Conservation (phyloP, 306 rosid species). For the Luffa aegyptiaca region DNA sequence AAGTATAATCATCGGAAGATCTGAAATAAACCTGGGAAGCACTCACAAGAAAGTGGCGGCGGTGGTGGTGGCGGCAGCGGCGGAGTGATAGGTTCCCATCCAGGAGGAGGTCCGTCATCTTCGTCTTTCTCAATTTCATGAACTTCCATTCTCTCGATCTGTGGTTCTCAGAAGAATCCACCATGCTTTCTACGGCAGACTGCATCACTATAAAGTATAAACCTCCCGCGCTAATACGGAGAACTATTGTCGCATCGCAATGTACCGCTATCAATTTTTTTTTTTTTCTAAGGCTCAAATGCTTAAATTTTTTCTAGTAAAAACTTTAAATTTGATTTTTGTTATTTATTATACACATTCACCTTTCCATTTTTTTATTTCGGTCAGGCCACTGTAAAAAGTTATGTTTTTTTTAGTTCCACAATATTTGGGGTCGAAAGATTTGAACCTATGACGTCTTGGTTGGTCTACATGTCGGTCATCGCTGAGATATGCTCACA, state of each 20-base stretch:
- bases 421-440: too few relatives aligned
- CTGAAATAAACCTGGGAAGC: not conserved
- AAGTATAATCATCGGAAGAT: not conserved
- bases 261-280: not conserved
- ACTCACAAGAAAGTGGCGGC: slow-evolving; percentile 31
- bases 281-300: not conserved
- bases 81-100: slow-evolving; percentile 36
- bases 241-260: not conserved
- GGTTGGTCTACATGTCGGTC: too few relatives aligned
- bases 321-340: too few relatives aligned
- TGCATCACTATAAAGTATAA: not conserved
- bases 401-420: too few relatives aligned
- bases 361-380: too few relatives aligned
- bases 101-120: slow-evolving; percentile 73
- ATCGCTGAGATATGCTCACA: too few relatives aligned
- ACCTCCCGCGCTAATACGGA: not conserved
- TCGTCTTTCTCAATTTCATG: slow-evolving; percentile 38
- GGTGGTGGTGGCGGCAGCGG: slow-evolving; percentile 17
- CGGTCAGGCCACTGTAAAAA: too few relatives aligned
- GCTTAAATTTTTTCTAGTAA: too few relatives aligned
- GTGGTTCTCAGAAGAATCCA: not conserved
- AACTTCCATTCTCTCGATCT: slow-evolving; percentile 15
- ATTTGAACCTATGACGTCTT: too few relatives aligned
- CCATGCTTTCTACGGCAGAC: not conserved
- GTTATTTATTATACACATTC: too few relatives aligned